Evolutionary conservation across 495 filamentous ascomycete genomes (phyloP).

Genomic region (Beverwykella pulmonaria): DNA sequence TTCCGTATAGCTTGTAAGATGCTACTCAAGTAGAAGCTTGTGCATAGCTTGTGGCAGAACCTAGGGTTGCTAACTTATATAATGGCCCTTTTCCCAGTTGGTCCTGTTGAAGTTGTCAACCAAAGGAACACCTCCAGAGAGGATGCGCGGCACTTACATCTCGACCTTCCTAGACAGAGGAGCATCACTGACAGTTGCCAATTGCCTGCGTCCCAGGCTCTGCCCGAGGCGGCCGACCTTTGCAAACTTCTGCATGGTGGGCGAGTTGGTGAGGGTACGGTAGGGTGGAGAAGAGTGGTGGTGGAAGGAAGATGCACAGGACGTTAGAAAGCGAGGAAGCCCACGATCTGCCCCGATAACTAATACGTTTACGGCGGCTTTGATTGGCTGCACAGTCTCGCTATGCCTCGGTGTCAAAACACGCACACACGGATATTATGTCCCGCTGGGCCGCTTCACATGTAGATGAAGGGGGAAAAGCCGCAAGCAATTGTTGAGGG

Average conservation of each 20-base stretch:
- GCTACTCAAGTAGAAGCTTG: no score
- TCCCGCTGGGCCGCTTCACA: conserved; percentile 39
- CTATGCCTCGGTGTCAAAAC: conserved; percentile 37
- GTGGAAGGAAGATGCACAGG: conserved; percentile 7
- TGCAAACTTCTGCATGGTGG: conserved; percentile 41
- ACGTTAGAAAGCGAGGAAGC: conserved; percentile 35
- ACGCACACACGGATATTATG: conserved; percentile 29
- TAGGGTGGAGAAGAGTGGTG: conserved; percentile 17
- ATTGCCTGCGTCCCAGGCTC: conserved; percentile 27
- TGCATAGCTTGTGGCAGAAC: no score
- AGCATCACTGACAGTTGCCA: conserved; percentile 65
- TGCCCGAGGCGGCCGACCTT: conserved; percentile 50
- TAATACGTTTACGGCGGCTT: conserved; percentile 10
- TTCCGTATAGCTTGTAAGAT: no score
- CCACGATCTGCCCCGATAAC: conserved; percentile 28
- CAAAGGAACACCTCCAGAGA: not conserved
- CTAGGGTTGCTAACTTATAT: conserved; percentile 55
- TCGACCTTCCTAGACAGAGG: conserved; percentile 77
- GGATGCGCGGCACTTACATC: conserved; percentile 51
- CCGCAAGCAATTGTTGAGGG: conserved; percentile 18
- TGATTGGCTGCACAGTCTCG: conserved; percentile 29
- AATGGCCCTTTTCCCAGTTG: conserved; percentile 76
- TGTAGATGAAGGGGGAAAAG: conserved; percentile 17
- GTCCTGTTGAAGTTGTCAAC: conserved; percentile 38
- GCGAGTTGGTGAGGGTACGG: conserved; percentile 3